phyloP scores from a whole-genome alignment of 2,329 filamentous ascomycete species.

The Neopestalotiopsis rosae region DNA sequence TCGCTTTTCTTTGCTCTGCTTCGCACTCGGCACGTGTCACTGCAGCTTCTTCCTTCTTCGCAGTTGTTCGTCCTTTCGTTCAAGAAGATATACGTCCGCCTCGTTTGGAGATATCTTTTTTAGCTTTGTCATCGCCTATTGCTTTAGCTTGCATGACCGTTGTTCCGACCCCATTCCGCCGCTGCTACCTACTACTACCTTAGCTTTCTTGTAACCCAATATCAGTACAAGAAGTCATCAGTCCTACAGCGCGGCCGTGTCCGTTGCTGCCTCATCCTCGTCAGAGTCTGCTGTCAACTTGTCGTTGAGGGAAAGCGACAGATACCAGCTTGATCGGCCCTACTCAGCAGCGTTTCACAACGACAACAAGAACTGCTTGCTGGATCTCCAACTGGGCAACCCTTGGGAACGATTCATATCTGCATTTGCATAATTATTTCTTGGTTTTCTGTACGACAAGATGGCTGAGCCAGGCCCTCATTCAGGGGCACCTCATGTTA shows the following conservation, averaged over 20 bases:
- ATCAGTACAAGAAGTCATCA: slow-evolving; percentile 21
- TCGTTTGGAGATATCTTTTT: slow-evolving; percentile 1
- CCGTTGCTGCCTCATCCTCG: slow-evolving; percentile 23
- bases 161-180: slow-evolving; percentile 1
- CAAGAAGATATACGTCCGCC: neutral
- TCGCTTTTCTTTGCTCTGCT: slow-evolving; percentile 1
- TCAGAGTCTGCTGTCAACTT: slow-evolving; percentile 22
- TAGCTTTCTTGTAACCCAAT: slow-evolving; percentile 16
- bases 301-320: slow-evolving; percentile 28
- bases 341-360: slow-evolving; percentile 30
- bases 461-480: slow-evolving; percentile 22
- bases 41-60: slow-evolving; percentile 18
- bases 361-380: slow-evolving; percentile 27
- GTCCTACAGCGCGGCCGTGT: slow-evolving; percentile 17
- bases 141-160: neutral
- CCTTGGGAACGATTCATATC: slow-evolving; percentile 21
- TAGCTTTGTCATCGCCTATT: neutral
- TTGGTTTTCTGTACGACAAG: neutral
- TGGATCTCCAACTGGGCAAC: slow-evolving; percentile 27
- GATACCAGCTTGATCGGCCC: slow-evolving; percentile 31
- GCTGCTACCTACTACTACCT: neutral
- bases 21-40: neutral
- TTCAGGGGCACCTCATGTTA: slow-evolving; percentile 37
- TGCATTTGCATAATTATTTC: neutral
- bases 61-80: slow-evolving; percentile 17